Base-by-base conservation (phyloP, 2,329 filamentous ascomycete genomes). In the Talaromyces amestolkiae region DNA sequence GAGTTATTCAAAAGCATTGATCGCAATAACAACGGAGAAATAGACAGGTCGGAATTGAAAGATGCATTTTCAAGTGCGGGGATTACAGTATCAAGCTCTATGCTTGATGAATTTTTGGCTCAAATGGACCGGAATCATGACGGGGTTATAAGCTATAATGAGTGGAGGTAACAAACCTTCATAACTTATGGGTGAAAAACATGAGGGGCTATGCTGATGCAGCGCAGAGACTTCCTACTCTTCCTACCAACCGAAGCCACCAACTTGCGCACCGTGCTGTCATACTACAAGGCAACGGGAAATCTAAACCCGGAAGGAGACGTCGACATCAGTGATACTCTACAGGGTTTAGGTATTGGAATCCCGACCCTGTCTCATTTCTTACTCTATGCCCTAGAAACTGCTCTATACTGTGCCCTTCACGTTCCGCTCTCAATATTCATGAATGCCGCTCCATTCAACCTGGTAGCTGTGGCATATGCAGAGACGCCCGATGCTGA, bases 281-380 rank as follows among this genome's bases (percentile, higher is more conserved):
- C 92, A 61, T 98, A 96, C 80, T 99, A 97, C 79, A 89, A 91
- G 66, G 90, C 92, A 58, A 91, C 94, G 71, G 89, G 96, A 75
- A 93, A 91, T 78, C 84, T 99, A 76, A 97, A 92, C 74, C 85
- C 92, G 67, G 95, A 99, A 84, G 95, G 95, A 78, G 95, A 98
- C 82, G 95, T 95, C 71, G 85, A 91, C 73, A 89, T 98, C 82
- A 93, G 96, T 81, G 92, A 97, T 77, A 90, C 89, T 76, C 86
- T 97, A 75, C 87, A 96, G 85, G 91, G 93, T 81, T 84, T 96
- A 93, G 94, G 94, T 97, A 97, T 74, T 78, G 73, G 77, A 69
- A 72, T 73, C 73, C 75, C 75, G 71, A 77, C 78, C 77, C 76
- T 73, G 78, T 78, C 65, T 69, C 70, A 65, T 74, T 75, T 69